Evolutionary conservation across 2,329 filamentous ascomycete genomes (phyloP).

Genomic region (Bipolaris bicolor): DNA sequence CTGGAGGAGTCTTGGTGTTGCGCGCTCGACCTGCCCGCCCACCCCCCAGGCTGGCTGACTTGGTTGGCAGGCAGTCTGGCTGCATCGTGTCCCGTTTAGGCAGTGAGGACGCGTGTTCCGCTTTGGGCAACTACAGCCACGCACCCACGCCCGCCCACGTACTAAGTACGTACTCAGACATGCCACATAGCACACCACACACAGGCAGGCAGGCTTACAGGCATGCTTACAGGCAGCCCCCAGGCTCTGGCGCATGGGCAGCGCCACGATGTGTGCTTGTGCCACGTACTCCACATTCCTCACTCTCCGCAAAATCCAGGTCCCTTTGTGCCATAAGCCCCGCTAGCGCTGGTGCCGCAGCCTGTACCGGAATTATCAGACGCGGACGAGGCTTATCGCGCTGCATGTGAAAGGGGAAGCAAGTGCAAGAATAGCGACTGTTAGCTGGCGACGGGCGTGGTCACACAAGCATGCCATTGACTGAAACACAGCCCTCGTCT

Average conservation of each 20-base stretch:
- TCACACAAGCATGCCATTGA: constrained; percentile 17
- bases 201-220: too few species aligned
- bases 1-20: too few species aligned
- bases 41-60: neutral
- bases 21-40: neutral
- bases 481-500: constrained; percentile 19
- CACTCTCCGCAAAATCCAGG: constrained; percentile 14
- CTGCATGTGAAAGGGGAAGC: constrained; percentile 25
- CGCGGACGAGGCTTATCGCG: constrained; percentile 27
- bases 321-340: constrained; percentile 11
- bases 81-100: neutral
- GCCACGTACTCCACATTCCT: constrained; percentile 17
- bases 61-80: too few species aligned
- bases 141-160: neutral
- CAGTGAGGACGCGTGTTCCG: constrained; percentile 16
- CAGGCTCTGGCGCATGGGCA: neutral
- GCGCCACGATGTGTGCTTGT: constrained; percentile 10
- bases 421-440: constrained; percentile 21
- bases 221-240: too few species aligned
- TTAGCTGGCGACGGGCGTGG: constrained; percentile 4
- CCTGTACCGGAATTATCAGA: constrained; percentile 10
- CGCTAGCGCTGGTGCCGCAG: constrained; percentile 15
- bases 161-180: too few species aligned
- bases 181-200: too few species aligned
- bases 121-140: constrained; percentile 17